Evolutionary conservation across 371 early-diverging fungal species (phyloP), one percentile per base, ranked within the genome.

Genomic region (Mortierella sp.): DNA sequence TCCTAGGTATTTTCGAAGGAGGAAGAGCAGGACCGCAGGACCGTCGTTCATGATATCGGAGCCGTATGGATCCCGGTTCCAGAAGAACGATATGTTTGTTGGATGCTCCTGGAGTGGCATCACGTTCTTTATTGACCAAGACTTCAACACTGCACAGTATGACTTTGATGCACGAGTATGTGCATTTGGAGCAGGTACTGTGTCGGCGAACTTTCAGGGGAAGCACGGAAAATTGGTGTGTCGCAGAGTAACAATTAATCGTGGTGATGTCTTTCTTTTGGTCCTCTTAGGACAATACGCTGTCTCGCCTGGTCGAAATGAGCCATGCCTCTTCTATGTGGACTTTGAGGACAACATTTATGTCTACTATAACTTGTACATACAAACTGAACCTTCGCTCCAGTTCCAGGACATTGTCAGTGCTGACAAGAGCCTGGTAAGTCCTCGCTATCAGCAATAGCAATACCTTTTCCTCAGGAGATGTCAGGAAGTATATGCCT

Each of bases 321-420:
- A 93, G 26, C 93, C 93, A 4, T 93, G 93, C 51, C 67, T 93
- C 34, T 90, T 93, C 57, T 93, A 92, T 59, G 92, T 93, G 12
- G 93, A 92, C 67, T 93, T 91, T 78, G 91, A 93, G 48, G 92
- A 93, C 70, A 89, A 90, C 32, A 89, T 93, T n/a, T 92, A 82
- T 82, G 92, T 89, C 3, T 93, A 93, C 69, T 88, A 93, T 71
- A 90, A 93, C 64, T 76, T 93, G 6, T 81, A 76, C 24, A 81
- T 89, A 30, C 72, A 80, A 50, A 79, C 79, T 19, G 61, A 72
- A 39, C 79, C 79, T 2, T 34, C 66, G 0, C 21, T 49, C 9
- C 60, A 48, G 9, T 80, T 80, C 28, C 52, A 55, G 34, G 79
- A 80, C 27, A 34, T 70, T 32, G 27, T 76, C 44, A 76, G 64